A percentile compares a stretch with the other conserved stretches of the same genome.
phyloP scores from a whole-genome alignment of 805 yeast genomes.

The Spathaspora sp. region DNA sequence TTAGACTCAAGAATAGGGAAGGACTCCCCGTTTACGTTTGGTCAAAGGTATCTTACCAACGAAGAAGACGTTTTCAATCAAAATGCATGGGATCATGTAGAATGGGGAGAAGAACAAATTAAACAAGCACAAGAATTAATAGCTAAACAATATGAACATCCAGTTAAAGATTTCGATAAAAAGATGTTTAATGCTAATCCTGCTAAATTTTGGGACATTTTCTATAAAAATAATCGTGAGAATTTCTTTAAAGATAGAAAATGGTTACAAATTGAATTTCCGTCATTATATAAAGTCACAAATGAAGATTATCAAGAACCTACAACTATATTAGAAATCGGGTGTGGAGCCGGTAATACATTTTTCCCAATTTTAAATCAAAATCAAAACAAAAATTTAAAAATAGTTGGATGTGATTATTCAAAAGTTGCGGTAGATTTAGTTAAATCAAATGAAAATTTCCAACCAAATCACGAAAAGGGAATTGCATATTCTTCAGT shows the following conservation, averaged over 20 bases:
- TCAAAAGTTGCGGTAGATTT: slow-evolving; percentile 86
- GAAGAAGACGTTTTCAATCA: slow-evolving; percentile 84
- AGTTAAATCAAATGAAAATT: slow-evolving; percentile 63
- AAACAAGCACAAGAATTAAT: slow-evolving; percentile 72
- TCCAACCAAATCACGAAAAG: slow-evolving; percentile 44
- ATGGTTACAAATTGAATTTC: slow-evolving; percentile 95
- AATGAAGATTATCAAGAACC: slow-evolving; percentile 62
- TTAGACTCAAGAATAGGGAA: slow-evolving; percentile 67
- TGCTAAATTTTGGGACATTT: slow-evolving; percentile 91
- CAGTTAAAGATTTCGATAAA: slow-evolving; percentile 88
- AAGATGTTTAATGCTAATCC: slow-evolving; percentile 77
- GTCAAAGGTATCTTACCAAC: slow-evolving; percentile 71
- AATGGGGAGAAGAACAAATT: slow-evolving; percentile 92
- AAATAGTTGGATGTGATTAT: slow-evolving; percentile 83
- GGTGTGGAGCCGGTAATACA: slow-evolving; percentile 98
- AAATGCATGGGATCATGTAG: slow-evolving; percentile 97
- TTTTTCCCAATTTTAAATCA: slow-evolving; percentile 84
- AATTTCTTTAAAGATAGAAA: slow-evolving; percentile 95
- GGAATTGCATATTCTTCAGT: slow-evolving; percentile 74
- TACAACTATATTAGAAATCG: slow-evolving; percentile 79
- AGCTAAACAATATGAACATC: slow-evolving; percentile 68
- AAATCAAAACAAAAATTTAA: slow-evolving; percentile 74
- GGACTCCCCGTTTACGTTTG: slow-evolving; percentile 88
- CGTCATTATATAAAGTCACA: slow-evolving; percentile 75
- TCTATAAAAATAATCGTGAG: slow-evolving; percentile 84